These are phyloP conservation scores for Monosporascus ibericus DNA, from an alignment of 2,329 filamentous ascomycete genomes.

Conservation along the genomic window DNA sequence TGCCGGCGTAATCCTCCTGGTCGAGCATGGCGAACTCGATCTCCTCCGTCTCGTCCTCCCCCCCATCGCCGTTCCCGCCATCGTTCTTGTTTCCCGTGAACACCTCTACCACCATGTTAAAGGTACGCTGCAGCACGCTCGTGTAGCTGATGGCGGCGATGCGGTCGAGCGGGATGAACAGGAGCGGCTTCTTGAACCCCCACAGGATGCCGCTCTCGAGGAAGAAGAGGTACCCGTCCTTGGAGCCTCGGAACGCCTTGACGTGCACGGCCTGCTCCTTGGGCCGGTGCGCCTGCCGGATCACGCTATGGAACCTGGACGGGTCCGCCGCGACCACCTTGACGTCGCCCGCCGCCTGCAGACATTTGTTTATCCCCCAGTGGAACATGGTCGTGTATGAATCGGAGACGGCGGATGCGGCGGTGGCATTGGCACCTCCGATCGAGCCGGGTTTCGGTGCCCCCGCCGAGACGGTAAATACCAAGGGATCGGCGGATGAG, in stretches of 20 bases:
- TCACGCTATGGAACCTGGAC: slow-evolving; percentile 50
- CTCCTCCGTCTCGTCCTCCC: slow-evolving; percentile 48
- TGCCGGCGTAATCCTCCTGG: slow-evolving; percentile 59
- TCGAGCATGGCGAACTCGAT: slow-evolving; percentile 65
- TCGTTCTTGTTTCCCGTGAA: slow-evolving; percentile 27
- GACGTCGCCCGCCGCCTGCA: slow-evolving; percentile 40
- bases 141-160: slow-evolving; percentile 62
- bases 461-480: slow-evolving; percentile 56
- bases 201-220: slow-evolving; percentile 61
- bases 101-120: slow-evolving; percentile 61
- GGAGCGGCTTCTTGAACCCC: slow-evolving; percentile 64
- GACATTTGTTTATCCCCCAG: slow-evolving; percentile 51
- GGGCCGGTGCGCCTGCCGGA: slow-evolving; percentile 52
- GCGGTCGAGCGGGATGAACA: slow-evolving; percentile 56
- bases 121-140: slow-evolving; percentile 61
- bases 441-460: slow-evolving; percentile 56
- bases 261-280: slow-evolving; percentile 60
- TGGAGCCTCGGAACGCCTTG: slow-evolving; percentile 60
- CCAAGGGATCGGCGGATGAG: slow-evolving; percentile 48
- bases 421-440: slow-evolving; percentile 40
- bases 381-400: slow-evolving; percentile 53
- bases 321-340: slow-evolving; percentile 48
- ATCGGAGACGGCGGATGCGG: slow-evolving; percentile 51
- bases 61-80: slow-evolving; percentile 15
- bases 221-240: slow-evolving; percentile 64